Base-by-base conservation (phyloP, 148 eudicot species). In the Camellia japonica region DNA sequence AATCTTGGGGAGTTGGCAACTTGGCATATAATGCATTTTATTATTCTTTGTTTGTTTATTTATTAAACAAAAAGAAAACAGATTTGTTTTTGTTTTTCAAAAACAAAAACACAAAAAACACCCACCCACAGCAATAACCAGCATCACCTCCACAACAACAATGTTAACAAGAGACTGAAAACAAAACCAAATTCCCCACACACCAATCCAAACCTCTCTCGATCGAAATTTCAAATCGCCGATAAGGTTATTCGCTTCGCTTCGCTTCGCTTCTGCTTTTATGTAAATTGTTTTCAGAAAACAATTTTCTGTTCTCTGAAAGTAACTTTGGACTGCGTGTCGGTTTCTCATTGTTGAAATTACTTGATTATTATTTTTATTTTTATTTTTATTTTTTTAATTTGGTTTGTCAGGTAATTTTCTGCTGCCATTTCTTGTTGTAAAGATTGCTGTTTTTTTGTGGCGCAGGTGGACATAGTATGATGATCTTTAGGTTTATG, bases 1-100 rank as follows among this genome's bases (percentile, higher is more conserved):
- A 78, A 86, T 82, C 82, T 82, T 84, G 78, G 72, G 71, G 76
- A 12, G 74, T 84, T 84, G 80, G 80, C 87, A 86, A 86, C 87
- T 88, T 84, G 83, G 69, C 79, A 60, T 68, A 58, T 82, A 77
- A 77, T 79, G 63, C 78, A 80, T 76, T 11, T 59, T 42, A 51
- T 72, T 46, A 46, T 77, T 66, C 80, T 15, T 77, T 77, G 47
- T 51, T 77, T 38, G 42, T 41, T 75, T 30, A 30, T 30, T 30
- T 30, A 30, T 30, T 30, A 30, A 30, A 30, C 30, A 30, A 30
- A 30, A 1, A 41, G 19, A 18, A 44, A 12, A 47, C 51, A 30
- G 30, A 30, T 0, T 30, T 30, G 30, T 30, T 30, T 30, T 30
- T 44, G 67, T 75, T 75, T 75, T n/a, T 5, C 15, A 63, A 62